These are phyloP conservation scores for Somion occarium DNA, from an alignment of 1,284 basidiomycete genomes.

Conservation along the genomic window DNA sequence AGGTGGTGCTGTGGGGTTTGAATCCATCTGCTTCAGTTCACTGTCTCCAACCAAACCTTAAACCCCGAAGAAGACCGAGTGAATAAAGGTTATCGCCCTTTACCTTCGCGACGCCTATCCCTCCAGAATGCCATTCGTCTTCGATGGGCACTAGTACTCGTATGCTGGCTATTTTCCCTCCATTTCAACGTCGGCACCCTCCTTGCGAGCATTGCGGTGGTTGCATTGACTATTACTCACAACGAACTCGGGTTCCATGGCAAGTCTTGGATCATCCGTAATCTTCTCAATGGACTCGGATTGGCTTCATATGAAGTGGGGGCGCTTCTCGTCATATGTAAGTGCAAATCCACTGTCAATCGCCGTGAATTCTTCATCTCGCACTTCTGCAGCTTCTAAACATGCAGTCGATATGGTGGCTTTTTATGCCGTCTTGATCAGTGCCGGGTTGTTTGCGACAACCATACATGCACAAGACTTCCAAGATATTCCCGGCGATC, in stretches of 20 bases:
- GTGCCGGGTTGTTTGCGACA: conserved; percentile 21
- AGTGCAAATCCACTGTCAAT: conserved; percentile 24
- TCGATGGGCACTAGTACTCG: conserved; percentile 30
- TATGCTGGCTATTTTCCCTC: conserved; percentile 29
- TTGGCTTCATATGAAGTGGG: conserved; percentile 33
- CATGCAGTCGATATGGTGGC: neutral
- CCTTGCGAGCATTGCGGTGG: conserved; percentile 28
- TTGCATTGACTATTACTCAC: conserved; percentile 29
- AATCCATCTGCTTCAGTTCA: conserved; percentile 36
- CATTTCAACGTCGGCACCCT: conserved; percentile 29
- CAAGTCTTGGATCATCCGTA: conserved; percentile 29
- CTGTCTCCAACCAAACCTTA: conserved; percentile 38
- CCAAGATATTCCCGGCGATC: conserved; percentile 28
- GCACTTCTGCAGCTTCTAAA: neutral
- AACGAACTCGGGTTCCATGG: conserved; percentile 30
- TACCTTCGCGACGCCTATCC: conserved; percentile 38
- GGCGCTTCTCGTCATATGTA: conserved; percentile 14
- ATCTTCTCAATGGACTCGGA: conserved; percentile 29
- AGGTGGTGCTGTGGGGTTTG: conserved; percentile 35
- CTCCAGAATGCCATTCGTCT: conserved; percentile 26
- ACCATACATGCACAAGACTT: conserved; percentile 31
- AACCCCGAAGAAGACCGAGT: conserved; percentile 33
- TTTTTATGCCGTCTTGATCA: conserved; percentile 6
- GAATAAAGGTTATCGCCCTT: conserved; percentile 41
- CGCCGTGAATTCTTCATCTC: conserved; percentile 12